phyloP scores from a whole-genome alignment of 768 basidiomycete genomes.

The Chalciporus pseudorubinellus region DNA sequence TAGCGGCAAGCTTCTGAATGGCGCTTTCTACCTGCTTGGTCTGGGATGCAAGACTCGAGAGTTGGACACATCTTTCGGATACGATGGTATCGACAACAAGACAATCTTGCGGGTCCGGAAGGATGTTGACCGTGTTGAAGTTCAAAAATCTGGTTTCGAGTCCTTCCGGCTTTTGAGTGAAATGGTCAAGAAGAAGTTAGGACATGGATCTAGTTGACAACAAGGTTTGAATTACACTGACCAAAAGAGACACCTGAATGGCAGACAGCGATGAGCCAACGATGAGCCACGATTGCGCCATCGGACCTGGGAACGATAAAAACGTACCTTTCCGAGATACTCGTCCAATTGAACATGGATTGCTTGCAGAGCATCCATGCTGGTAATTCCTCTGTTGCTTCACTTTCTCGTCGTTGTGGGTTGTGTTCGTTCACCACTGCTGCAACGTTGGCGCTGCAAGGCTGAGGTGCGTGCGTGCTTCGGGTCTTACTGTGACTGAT shows the following conservation, averaged over 20 bases:
- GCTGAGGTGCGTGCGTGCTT: neutral
- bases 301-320: constrained; percentile 11
- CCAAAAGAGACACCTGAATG: constrained; percentile 20
- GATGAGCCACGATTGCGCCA: constrained; percentile 36
- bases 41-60: constrained; percentile 19
- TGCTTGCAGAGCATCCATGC: constrained; percentile 16
- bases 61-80: constrained; percentile 17
- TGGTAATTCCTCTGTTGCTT: neutral
- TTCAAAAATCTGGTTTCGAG: constrained; percentile 21
- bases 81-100: constrained; percentile 18
- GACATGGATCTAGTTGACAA: neutral
- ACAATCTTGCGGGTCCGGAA: constrained; percentile 14
- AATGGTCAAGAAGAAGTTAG: neutral
- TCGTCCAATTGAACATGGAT: constrained; percentile 21
- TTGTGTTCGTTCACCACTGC: neutral
- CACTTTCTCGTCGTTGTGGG: neutral
- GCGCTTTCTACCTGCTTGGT: constrained; percentile 16
- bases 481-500: neutral
- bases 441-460: constrained; percentile 2
- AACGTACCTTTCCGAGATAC: constrained; percentile 21
- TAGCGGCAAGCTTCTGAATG: constrained; percentile 16
- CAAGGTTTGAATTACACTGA: constrained; percentile 7
- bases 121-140: constrained; percentile 7
- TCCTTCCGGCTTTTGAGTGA: constrained; percentile 5
- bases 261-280: constrained; percentile 24